These are phyloP conservation scores for Globisporangium ultimum DNA, from an alignment of 352 stramenopile genomes.

Conservation along the genomic window DNA sequence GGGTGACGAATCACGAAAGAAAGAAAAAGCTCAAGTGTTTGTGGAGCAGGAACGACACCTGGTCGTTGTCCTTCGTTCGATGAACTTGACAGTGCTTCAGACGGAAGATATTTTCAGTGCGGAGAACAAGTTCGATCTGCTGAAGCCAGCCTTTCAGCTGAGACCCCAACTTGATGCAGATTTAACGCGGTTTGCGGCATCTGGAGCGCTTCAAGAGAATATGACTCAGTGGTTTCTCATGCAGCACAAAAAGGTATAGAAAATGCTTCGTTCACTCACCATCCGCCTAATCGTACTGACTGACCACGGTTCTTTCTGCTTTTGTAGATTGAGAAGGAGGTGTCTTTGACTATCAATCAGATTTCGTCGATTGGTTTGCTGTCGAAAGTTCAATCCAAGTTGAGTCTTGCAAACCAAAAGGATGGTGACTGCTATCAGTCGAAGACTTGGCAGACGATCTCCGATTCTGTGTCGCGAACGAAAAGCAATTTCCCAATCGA, in stretches of 20 bases:
- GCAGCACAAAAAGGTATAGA: constrained; percentile 35
- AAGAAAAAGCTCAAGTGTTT: constrained; percentile 11
- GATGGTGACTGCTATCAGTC: constrained; percentile 31
- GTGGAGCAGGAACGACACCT: constrained; percentile 29
- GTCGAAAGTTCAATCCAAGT: constrained; percentile 53
- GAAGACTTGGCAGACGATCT: constrained; percentile 30
- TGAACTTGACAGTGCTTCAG: constrained; percentile 53
- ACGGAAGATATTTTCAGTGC: constrained; percentile 55
- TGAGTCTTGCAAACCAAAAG: constrained; percentile 35
- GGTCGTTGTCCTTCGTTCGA: constrained; percentile 54
- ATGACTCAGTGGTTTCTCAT: constrained; percentile 33
- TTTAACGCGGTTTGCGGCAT: constrained; percentile 29
- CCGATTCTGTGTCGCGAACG: not conserved
- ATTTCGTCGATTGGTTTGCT: constrained; percentile 60
- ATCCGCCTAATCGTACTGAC: too few species aligned
- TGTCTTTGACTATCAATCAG: constrained; percentile 39
- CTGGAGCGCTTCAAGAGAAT: constrained; percentile 23
- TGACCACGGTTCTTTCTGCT: not conserved
- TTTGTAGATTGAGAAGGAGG: constrained; percentile 40
- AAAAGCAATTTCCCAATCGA: constrained; percentile 2
- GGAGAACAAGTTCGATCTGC: constrained; percentile 11
- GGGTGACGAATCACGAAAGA: constrained; percentile 1
- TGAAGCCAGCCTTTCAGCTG: constrained; percentile 25
- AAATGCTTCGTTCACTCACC: not conserved
- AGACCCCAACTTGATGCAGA: constrained; percentile 20